A percentile compares a stretch with the other conserved stretches of the same genome.
Evolutionary conservation across 2,329 filamentous ascomycete genomes (phyloP).

Genomic region (Diaporthe australafricana): DNA sequence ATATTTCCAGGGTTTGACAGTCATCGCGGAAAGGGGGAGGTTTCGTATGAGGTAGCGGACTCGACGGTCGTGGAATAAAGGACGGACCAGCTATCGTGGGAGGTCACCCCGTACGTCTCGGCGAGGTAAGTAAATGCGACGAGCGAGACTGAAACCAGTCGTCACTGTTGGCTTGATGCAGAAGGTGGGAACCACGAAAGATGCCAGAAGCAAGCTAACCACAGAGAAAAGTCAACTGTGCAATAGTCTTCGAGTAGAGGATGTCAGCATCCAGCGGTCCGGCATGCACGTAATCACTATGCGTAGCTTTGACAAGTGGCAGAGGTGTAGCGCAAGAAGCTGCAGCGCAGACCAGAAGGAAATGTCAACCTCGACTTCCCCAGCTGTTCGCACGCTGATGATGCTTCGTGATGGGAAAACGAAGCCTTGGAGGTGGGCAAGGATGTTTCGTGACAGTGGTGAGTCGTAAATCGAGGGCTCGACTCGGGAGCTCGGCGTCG

Average conservation of each 20-base stretch:
- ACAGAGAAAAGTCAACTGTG: not conserved
- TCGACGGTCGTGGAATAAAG: not conserved
- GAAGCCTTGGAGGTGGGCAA: not conserved
- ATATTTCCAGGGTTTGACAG: conserved; percentile 38
- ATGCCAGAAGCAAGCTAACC: not conserved
- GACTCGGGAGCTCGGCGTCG: conserved; percentile 7
- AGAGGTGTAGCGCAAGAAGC: not conserved
- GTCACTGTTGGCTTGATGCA: not conserved
- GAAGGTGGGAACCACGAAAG: not conserved
- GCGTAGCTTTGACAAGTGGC: not conserved
- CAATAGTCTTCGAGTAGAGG: not conserved
- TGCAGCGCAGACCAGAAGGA: not conserved
- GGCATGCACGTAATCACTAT: conserved; percentile 5
- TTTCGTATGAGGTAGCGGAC: not conserved
- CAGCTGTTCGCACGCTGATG: not conserved
- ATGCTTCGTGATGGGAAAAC: not conserved
- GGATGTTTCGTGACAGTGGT: not conserved
- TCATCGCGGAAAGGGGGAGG: conserved; percentile 29
- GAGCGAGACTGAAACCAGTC: not conserved
- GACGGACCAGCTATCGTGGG: not conserved
- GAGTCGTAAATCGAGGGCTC: not conserved
- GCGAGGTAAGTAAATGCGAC: not conserved
- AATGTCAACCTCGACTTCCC: not conserved
- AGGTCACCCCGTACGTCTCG: not conserved
- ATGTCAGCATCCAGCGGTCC: not conserved